Base-by-base conservation (phyloP, 192 early-diverging fungal species). In the Spinellus fusiger region DNA sequence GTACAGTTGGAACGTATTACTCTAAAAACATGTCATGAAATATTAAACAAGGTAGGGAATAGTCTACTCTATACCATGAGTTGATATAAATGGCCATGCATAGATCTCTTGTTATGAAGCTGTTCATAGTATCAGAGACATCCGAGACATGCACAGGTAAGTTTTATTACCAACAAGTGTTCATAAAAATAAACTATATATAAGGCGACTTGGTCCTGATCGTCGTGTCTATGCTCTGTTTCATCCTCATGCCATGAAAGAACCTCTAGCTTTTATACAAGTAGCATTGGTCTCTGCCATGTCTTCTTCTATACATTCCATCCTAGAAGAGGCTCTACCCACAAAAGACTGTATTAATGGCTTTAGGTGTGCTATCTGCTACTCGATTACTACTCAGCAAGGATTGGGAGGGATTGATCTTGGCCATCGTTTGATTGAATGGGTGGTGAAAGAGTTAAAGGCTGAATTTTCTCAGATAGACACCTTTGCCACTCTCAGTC, bases 251-350 rank as follows among this genome's bases (percentile, higher is more conserved):
- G 78, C 93, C 49, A 87, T 86, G 4, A 72, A 79, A 54, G 93
- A 95, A 47, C 93, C 93, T 1, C 75, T 96, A 18, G 87, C 89
- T 16, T 98, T 96, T 86, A 84, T 98, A 0, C 88, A 94, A 61
- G 90, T 94, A 1, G 93, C 92, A 1, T 69, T 93, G 16, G 80
- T 83, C 1, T 65, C 85, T 27, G 60, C 66, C 0, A 78, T 94
- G 15, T 68, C 90, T 1, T 60, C 58, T 32, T 86, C 85, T 56
- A 84, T 94, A 3, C 89, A 93, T 31, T 76, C 60, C 13, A 62
- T 70, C 59, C 33, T 73, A 25, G 57, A 71, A 6, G 68, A 80
- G 33, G 56, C 40, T 18, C 25, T 66, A 5, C 31, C 57, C 15
- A 16, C 61, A 40, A 52, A 46, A 0, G 52, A 61, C 5, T 16